Evolutionary conservation across 2,329 filamentous ascomycete species (phyloP).

Genomic region (Hymenoscyphus scutula): DNA sequence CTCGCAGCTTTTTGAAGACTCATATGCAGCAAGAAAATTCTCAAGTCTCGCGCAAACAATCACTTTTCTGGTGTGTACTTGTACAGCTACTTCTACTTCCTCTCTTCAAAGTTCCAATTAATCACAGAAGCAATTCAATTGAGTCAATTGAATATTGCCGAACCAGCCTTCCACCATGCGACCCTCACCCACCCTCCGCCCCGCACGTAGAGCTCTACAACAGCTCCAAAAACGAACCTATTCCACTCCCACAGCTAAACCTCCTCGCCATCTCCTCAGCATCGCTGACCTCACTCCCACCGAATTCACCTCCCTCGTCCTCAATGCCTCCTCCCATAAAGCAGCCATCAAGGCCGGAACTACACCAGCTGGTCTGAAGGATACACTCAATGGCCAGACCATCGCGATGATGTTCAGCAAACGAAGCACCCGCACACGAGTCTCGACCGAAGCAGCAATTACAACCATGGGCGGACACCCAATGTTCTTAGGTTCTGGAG

Average conservation of each 20-base stretch:
- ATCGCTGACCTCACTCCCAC: conserved; percentile 79
- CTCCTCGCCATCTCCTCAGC: conserved; percentile 88
- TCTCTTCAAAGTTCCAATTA: neutral
- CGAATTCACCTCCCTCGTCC: conserved; percentile 79
- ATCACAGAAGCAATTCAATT: neutral
- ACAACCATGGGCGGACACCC: conserved; percentile 86
- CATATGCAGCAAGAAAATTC: conserved; percentile 15
- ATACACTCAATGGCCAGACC: conserved; percentile 69
- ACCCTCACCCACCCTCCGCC: conserved; percentile 24
- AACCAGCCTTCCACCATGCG: conserved; percentile 19
- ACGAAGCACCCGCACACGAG: conserved; percentile 85
- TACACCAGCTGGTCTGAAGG: conserved; percentile 56
- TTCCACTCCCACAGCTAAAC: conserved; percentile 44
- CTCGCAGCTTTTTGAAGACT: conserved; percentile 13
- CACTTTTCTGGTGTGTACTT: neutral
- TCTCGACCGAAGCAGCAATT: conserved; percentile 90
- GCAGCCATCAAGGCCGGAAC: conserved; percentile 68
- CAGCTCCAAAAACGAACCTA: conserved; percentile 26
- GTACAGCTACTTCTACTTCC: neutral
- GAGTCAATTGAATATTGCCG: neutral
- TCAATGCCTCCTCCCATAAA: conserved; percentile 79
- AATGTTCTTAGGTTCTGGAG: conserved; percentile 94
- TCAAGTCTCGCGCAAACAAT: neutral
- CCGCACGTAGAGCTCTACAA: conserved; percentile 27
- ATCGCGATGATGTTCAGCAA: conserved; percentile 98